Conservation (phyloP, 805 yeast species). For the Starmerella apis region DNA sequence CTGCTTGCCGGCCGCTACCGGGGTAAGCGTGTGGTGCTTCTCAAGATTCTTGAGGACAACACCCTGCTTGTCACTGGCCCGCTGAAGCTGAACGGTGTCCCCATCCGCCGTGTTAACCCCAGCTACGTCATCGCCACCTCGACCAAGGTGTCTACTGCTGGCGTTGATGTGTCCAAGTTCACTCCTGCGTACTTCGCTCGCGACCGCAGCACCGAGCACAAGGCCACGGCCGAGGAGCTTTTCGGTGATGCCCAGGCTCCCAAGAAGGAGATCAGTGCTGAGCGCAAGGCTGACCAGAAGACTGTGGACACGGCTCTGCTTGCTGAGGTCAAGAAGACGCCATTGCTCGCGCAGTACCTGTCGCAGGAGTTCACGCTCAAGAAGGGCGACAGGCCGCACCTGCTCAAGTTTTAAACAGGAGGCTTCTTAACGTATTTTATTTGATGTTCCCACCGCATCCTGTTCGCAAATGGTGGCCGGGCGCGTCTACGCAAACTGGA, state of each 20-base stretch:
- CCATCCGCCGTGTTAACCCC: slow-evolving; percentile 97
- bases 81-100: slow-evolving; percentile 99
- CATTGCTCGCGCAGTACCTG: slow-evolving; percentile 92
- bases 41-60: slow-evolving; percentile 95
- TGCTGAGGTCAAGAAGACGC: slow-evolving; percentile 92
- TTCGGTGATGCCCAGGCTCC: slow-evolving; percentile 70
- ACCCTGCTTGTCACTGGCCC: slow-evolving; percentile 96
- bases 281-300: slow-evolving; percentile 96
- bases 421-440: slow-evolving; percentile 12
- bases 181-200: slow-evolving; percentile 92
- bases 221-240: slow-evolving; percentile 76
- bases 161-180: slow-evolving; percentile 73
- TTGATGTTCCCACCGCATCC: slow-evolving; percentile 6
- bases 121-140: slow-evolving; percentile 99
- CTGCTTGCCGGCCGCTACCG: slow-evolving; percentile 98
- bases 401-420: slow-evolving; percentile 74
- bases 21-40: slow-evolving; percentile 98
- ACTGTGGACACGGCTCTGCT: slow-evolving; percentile 83
- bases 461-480: not conserved
- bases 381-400: slow-evolving; percentile 97
- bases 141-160: slow-evolving; percentile 70
- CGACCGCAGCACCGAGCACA: slow-evolving; percentile 73
- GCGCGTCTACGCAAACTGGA: slow-evolving; percentile 5
- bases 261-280: slow-evolving; percentile 81
- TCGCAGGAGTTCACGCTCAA: slow-evolving; percentile 91